phyloP scores from a whole-genome alignment of 495 filamentous ascomycete genomes.

The Neurospora terricola region DNA sequence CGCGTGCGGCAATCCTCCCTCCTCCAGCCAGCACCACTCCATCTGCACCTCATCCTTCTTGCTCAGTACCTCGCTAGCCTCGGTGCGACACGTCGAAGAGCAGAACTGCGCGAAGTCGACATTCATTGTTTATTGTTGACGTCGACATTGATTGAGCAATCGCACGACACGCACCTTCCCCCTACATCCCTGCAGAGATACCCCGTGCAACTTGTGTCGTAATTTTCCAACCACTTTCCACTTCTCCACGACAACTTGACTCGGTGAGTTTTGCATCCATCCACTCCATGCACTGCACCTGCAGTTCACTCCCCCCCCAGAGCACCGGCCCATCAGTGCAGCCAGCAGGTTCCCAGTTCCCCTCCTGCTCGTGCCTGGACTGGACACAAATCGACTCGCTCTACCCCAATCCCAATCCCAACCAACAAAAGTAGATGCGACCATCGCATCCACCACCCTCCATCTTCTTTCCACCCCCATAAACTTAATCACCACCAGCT shows the following conservation, averaged over 20 bases:
- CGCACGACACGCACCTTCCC: neutral
- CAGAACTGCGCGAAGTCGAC: neutral
- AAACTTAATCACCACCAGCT: neutral
- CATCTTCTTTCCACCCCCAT: neutral
- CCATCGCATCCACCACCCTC: neutral
- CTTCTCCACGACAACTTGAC: neutral
- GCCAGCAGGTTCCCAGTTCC: neutral
- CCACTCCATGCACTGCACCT: neutral
- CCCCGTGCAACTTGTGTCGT: constrained; percentile 3
- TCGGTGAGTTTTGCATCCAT: neutral
- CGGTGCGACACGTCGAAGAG: constrained; percentile 2
- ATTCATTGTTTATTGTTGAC: constrained; percentile 1
- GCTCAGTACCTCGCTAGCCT: neutral
- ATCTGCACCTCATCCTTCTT: constrained; percentile 13
- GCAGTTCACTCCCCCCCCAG: neutral
- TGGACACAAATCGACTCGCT: neutral
- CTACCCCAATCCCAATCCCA: neutral
- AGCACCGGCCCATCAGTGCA: neutral
- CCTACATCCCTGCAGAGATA: constrained; percentile 14
- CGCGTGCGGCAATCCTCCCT: neutral
- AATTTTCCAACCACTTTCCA: neutral
- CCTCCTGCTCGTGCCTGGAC: neutral
- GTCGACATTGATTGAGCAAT: neutral
- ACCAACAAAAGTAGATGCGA: neutral
- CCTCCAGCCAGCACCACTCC: neutral